Conservation (phyloP, 345 rosid genomes). For the Salix dunnii region DNA sequence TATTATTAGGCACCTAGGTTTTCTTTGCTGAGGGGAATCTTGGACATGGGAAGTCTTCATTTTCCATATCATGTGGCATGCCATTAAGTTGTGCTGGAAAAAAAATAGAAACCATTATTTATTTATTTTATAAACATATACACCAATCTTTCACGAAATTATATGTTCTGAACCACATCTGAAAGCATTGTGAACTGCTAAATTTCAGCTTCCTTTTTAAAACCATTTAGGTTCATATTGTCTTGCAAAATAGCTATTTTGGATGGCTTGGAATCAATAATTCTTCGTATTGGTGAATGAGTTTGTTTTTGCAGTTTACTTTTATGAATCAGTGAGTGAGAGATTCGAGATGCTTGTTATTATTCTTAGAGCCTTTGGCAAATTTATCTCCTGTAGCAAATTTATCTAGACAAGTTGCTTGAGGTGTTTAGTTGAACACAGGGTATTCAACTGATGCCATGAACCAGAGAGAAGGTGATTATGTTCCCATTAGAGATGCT, state of each 20-base stretch:
- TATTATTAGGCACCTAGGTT: neutral
- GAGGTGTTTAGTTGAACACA: slow-evolving; percentile 22
- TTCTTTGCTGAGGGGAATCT: neutral
- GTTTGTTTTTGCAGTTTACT: neutral
- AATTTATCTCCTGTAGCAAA: neutral
- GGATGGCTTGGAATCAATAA: neutral
- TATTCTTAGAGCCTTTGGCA: neutral
- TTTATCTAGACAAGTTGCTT: slow-evolving; percentile 6
- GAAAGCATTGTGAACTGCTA: neutral
- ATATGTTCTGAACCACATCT: neutral
- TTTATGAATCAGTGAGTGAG: neutral
- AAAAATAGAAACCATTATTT: neutral
- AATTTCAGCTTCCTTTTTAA: neutral
- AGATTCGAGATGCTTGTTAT: neutral
- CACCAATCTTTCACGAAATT: neutral
- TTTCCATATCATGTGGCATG: neutral
- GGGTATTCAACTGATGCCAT: slow-evolving; percentile 33
- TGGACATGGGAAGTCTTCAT: slow-evolving; percentile 7
- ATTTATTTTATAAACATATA: neutral
- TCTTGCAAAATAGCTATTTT: neutral
- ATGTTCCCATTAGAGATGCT: slow-evolving; percentile 42
- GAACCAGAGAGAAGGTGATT: slow-evolving; percentile 47
- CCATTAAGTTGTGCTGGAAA: neutral
- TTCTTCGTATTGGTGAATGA: neutral
- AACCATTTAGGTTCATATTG: neutral